phyloP scores from a whole-genome alignment of 192 early-diverging fungal species.

The Coemansia sp. region DNA sequence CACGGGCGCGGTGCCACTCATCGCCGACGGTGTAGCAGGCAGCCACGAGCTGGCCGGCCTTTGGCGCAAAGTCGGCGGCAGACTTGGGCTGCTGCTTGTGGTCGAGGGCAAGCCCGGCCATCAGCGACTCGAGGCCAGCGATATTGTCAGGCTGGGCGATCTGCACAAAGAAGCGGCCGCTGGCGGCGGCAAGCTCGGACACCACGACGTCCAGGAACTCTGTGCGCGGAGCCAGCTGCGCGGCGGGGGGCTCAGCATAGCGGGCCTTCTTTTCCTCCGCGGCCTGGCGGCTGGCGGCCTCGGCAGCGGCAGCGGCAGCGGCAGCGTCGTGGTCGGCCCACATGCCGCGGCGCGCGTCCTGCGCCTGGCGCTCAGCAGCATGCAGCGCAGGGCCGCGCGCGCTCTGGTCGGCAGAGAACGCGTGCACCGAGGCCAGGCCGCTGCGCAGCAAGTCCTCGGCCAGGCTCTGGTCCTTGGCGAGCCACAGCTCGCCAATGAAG shows the following conservation, averaged over 20 bases:
- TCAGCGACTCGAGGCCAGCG: constrained; percentile 75
- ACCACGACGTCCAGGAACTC: constrained; percentile 78
- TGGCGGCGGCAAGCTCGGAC: constrained; percentile 62
- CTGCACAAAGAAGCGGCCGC: constrained; percentile 66
- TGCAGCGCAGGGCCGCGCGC: constrained; percentile 68
- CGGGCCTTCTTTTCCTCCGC: constrained; percentile 14
- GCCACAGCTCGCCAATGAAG: constrained; percentile 88
- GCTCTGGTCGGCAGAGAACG: constrained; percentile 84
- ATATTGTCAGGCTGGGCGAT: constrained; percentile 59
- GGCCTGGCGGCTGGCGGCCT: constrained; percentile 28
- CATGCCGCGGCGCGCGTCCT: constrained; percentile 66
- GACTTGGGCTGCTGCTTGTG: constrained; percentile 55
- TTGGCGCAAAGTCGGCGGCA: constrained; percentile 59
- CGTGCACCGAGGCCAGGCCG: constrained; percentile 84
- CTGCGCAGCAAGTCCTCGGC: constrained; percentile 72
- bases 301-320: constrained; percentile 2
- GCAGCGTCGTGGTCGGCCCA: constrained; percentile 65
- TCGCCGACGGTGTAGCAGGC: constrained; percentile 89
- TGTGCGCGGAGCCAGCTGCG: constrained; percentile 54
- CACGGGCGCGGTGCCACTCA: constrained; percentile 88
- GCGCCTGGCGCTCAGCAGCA: constrained; percentile 78
- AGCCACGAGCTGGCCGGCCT: constrained; percentile 68
- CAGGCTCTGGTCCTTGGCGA: constrained; percentile 67
- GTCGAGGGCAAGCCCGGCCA: constrained; percentile 74
- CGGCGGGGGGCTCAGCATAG: constrained; percentile 44